phyloP scores from a whole-genome alignment of 2,329 filamentous ascomycete species.

The Alternaria triticina region DNA sequence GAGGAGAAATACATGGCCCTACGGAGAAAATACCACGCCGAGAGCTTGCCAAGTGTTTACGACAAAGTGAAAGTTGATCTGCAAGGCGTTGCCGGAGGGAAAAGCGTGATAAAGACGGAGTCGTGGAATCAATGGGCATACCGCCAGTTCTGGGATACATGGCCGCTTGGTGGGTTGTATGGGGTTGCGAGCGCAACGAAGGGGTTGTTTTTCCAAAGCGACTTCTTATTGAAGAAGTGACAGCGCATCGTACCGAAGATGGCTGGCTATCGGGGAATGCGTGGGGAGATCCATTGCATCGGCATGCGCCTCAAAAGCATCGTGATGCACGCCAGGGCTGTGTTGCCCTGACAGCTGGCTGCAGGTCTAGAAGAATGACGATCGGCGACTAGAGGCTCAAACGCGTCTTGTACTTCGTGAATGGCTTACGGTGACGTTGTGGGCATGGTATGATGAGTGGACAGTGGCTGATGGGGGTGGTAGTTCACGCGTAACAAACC shows the following conservation, averaged over 20 bases:
- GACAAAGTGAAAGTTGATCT: conserved; percentile 66
- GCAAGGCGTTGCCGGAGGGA: conserved; percentile 39
- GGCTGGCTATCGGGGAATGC: background rate
- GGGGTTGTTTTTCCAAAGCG: conserved; percentile 38
- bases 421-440: conserved; percentile 9
- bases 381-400: background rate
- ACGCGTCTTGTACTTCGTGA: background rate
- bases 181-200: conserved; percentile 48
- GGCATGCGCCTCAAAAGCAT: background rate
- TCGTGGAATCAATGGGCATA: conserved; percentile 39
- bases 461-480: background rate
- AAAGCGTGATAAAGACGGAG: conserved; percentile 9
- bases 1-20: conserved; percentile 67
- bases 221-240: conserved; percentile 44
- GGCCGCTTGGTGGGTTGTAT: conserved; percentile 50
- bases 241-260: background rate
- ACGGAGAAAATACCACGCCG: conserved; percentile 68
- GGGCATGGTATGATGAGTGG: background rate
- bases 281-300: conserved; percentile 5
- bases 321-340: background rate
- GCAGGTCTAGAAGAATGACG: background rate
- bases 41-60: conserved; percentile 69
- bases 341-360: conserved; percentile 8
- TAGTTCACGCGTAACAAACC: background rate
- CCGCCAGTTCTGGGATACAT: conserved; percentile 39